Conservation (phyloP, 352 stramenopile genomes). For the Globisporangium abappressorium region DNA sequence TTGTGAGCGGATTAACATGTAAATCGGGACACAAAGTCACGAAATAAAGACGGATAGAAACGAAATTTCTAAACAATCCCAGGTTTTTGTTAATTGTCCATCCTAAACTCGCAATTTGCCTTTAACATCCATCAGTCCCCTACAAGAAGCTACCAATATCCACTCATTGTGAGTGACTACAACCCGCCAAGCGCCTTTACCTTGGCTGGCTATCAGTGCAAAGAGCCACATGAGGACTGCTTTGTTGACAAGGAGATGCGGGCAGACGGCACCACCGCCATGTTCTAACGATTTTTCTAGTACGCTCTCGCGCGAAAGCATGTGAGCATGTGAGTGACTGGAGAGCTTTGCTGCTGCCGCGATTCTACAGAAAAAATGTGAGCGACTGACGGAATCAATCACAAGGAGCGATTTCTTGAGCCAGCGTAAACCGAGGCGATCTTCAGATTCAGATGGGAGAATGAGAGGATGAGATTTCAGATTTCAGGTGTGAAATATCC, state of each 20-base stretch:
- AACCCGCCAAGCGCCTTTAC: background rate
- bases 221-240: background rate
- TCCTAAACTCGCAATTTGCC: background rate
- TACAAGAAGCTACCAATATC: background rate
- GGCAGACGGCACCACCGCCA: background rate
- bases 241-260: background rate
- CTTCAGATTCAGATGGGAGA: background rate
- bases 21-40: background rate
- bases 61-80: background rate
- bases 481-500: background rate
- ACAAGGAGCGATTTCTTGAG: background rate
- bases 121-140: background rate
- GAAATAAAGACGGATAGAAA: background rate
- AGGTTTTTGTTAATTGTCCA: background rate
- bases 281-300: constrained; percentile 3
- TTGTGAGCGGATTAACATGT: background rate
- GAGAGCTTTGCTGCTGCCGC: background rate
- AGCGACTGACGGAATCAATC: background rate
- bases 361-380: background rate
- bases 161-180: background rate
- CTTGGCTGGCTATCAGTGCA: background rate
- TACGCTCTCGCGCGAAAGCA: background rate
- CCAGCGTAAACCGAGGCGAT: background rate
- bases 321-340: too few species aligned
- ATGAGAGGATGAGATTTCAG: background rate